Conservation (phyloP, 805 yeast species). For the Vanderwaltozyma polyspora region DNA sequence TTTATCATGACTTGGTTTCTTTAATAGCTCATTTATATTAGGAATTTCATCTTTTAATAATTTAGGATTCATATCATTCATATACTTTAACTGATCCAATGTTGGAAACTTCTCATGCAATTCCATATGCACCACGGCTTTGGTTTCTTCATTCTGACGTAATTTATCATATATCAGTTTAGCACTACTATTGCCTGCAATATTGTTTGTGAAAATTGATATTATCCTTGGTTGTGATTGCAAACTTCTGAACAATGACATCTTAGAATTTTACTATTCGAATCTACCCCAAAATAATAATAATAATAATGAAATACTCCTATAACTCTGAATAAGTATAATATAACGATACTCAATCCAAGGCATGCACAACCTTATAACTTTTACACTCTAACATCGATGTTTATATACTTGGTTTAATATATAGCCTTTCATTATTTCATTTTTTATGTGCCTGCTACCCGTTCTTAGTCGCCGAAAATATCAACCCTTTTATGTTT, state of each 20-base stretch:
- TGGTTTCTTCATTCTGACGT: conserved; percentile 1
- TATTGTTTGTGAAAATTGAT: conserved; percentile 31
- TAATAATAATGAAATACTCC: background rate
- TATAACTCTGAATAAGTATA: too few relatives aligned
- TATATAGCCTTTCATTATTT: too few relatives aligned
- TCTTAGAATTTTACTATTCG: background rate
- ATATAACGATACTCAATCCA: too few relatives aligned
- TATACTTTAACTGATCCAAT: conserved; percentile 20
- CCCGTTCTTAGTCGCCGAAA: too few relatives aligned
- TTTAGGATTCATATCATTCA: conserved; percentile 10
- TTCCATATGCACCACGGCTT: conserved; percentile 14
- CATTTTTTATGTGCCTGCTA: too few relatives aligned
- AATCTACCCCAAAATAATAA: background rate
- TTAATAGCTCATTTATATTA: conserved; percentile 8
- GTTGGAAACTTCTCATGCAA: conserved; percentile 20
- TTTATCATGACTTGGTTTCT: conserved; percentile 7
- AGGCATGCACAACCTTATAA: too few relatives aligned
- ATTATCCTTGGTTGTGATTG: conserved; percentile 36
- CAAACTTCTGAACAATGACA: conserved; percentile 35
- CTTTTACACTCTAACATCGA: too few relatives aligned
- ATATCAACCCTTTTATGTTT: conserved; percentile 49
- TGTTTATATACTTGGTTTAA: too few relatives aligned
- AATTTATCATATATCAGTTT: conserved; percentile 8
- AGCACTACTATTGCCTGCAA: conserved; percentile 16
- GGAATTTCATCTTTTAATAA: conserved; percentile 13